phyloP scores from a whole-genome alignment of 352 stramenopile species.

The Globisporangium alternatum region DNA sequence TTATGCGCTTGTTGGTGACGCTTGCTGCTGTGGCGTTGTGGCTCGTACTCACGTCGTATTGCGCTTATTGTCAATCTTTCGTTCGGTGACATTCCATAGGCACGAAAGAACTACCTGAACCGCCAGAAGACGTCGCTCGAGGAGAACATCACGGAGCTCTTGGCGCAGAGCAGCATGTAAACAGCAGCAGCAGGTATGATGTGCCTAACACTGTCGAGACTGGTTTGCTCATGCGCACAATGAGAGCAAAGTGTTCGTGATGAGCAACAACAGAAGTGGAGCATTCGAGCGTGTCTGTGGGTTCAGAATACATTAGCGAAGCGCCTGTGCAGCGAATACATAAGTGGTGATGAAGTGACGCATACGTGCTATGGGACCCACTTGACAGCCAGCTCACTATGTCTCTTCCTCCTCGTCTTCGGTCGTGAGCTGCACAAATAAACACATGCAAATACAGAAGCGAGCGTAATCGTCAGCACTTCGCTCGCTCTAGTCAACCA shows the following conservation, averaged over 20 bases:
- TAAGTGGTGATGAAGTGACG: no score
- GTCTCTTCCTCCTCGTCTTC: background rate
- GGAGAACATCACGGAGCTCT: slow-evolving; percentile 81
- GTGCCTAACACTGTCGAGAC: background rate
- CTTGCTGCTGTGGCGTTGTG: background rate
- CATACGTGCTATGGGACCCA: no score
- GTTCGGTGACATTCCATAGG: slow-evolving; percentile 18
- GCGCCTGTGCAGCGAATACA: no score
- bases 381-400: background rate
- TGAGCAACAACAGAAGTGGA: background rate
- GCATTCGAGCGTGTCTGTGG: background rate
- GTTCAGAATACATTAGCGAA: background rate
- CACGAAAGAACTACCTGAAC: slow-evolving; percentile 77
- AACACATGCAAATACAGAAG: background rate
- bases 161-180: slow-evolving; percentile 62
- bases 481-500: background rate
- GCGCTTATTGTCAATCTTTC: background rate
- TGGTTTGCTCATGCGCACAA: background rate
- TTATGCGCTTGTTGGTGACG: background rate
- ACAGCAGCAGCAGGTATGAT: background rate
- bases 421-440: background rate
- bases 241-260: background rate
- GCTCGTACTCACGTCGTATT: background rate
- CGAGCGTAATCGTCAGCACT: background rate
- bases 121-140: slow-evolving; percentile 78